Base-by-base conservation (phyloP, 2,329 filamentous ascomycete species). In the Camillea tinctor region DNA sequence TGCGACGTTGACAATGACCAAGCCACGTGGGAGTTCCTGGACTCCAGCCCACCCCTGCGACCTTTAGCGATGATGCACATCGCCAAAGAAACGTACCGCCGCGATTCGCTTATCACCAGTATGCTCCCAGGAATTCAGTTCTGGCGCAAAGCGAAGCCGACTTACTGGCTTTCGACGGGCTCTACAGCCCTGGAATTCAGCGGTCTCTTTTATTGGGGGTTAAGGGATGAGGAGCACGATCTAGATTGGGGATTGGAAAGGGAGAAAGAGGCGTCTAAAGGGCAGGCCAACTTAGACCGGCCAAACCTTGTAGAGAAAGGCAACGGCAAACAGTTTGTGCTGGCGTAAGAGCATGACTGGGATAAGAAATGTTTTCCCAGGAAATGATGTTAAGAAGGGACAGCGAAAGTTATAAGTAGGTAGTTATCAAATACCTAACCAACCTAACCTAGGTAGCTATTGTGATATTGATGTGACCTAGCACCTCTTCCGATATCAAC, bases 61-160 rank as follows among this genome's bases (percentile, higher is more conserved):
- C 50, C 60, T 20, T 49, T 62, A 2, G 61, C 64, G 5, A 61
- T 67, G 21, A 50, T 67, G 23, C 60, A 63, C 15, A 44, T 57
- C 21, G 54, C 60, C 24, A 65, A 66, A 48, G 56, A 69, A 15
- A 59, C 24, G 20, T 64, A 50, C 3, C 2, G 36, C 6, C 36
- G 24, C 15, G 54, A 56, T 0, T 26, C 36, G 11, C 21, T 26
- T 0, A 59, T 55, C 1, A 3, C 44, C 6, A 63, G 64, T 4
- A 52, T 60, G 4, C 21, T 13, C 6, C 52, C 26, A 8, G 57
- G 61, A 13, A 49, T 66, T 24, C 53, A 55, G 44, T n/a, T 64
- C n/a, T 56, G 62, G 21, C 13, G 60, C 17, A 56, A 22, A 11
- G 52, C 52, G 3, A 13, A 24, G 5, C 57, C 64, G 1, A 55